phyloP scores from a whole-genome alignment of 2,329 filamentous ascomycete species.

The Cladophialophora psammophila region DNA sequence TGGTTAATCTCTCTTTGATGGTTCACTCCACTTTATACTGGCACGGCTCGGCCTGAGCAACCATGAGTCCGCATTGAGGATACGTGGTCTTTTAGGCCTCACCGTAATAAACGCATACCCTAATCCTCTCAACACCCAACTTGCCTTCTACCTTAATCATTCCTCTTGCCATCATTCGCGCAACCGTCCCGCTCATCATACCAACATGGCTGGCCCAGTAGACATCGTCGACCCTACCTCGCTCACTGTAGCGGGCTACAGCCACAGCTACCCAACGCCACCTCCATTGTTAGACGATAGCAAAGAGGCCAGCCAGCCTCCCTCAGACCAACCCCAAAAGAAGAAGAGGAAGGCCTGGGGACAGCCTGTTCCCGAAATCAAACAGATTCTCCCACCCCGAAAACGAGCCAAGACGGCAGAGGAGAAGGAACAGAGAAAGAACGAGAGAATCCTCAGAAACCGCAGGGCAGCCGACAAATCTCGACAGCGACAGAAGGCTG shows the following conservation, averaged over 20 bases:
- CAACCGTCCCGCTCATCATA: conserved; percentile 9
- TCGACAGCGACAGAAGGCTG: conserved; percentile 85
- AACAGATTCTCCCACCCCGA: conserved; percentile 58
- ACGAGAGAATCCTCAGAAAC: conserved; percentile 96
- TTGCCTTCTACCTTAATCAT: conserved; percentile 20
- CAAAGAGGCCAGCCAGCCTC: conserved; percentile 27
- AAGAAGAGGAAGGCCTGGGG: conserved; percentile 99
- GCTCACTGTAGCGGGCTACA: conserved; percentile 28
- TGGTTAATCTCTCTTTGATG: conserved; percentile 20
- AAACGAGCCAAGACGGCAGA: conserved; percentile 99
- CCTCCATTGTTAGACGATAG: conserved; percentile 33
- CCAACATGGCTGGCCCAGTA: conserved; percentile 31
- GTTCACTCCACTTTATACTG: conserved; percentile 26
- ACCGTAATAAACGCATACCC: conserved; percentile 19
- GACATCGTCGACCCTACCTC: conserved; percentile 33
- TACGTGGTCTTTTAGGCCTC: conserved; percentile 37
- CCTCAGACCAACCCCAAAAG: conserved; percentile 32
- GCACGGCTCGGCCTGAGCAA: conserved; percentile 26
- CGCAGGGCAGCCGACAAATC: conserved; percentile 96
- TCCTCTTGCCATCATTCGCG: conserved; percentile 5
- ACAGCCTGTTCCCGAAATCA: conserved; percentile 96
- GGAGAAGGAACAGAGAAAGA: conserved; percentile 97
- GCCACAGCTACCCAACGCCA: conserved; percentile 35
- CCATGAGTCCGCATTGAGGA: conserved; percentile 38
- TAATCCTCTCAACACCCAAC: conserved; percentile 25